Evolutionary conservation across 2,329 filamentous ascomycete species (phyloP).

Genomic region (Colletotrichum sp.): DNA sequence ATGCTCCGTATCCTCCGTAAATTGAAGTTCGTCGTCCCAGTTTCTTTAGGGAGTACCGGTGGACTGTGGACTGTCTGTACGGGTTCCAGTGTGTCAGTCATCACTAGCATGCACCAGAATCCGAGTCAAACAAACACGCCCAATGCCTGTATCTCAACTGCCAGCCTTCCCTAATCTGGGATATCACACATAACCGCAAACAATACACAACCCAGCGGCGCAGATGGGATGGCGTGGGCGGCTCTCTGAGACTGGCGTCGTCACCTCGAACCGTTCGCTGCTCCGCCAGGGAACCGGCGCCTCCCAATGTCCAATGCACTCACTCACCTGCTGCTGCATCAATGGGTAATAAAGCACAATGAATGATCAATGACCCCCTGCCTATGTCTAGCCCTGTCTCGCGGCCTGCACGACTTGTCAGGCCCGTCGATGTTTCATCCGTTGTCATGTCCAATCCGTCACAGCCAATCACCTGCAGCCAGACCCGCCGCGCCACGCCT

Average conservation of each 20-base stretch:
- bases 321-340: background rate
- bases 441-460: background rate
- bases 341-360: background rate
- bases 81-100: background rate
- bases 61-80: background rate
- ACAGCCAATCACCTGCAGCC: background rate
- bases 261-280: background rate
- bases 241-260: background rate
- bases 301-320: background rate
- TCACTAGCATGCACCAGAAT: background rate
- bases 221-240: conserved; percentile 1
- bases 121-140: background rate
- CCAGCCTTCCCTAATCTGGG: background rate
- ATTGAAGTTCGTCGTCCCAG: background rate
- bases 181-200: background rate
- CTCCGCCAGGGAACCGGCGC: background rate
- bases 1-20: background rate
- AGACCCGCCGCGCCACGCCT: background rate
- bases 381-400: background rate
- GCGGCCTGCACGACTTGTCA: conserved; percentile 18
- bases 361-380: too few relatives aligned
- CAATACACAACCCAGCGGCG: background rate
- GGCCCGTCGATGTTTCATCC: conserved; percentile 17
- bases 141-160: background rate
- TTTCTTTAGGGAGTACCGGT: background rate